Evolutionary conservation across 768 basidiomycete genomes (phyloP).

Genomic region (Wakefieldia striispora): DNA sequence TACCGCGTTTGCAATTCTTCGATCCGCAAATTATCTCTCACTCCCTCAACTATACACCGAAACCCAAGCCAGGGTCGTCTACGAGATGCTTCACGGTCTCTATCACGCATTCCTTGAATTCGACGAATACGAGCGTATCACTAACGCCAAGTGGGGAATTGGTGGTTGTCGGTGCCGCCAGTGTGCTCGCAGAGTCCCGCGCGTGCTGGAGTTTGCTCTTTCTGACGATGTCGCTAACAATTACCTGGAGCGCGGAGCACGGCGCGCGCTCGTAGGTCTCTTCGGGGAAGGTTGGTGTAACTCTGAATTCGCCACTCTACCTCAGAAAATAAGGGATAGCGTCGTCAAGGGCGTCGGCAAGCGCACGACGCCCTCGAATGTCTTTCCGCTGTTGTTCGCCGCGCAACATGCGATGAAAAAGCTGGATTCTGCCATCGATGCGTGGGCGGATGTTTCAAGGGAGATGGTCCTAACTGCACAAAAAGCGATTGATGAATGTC

Average conservation of each 20-base stretch:
- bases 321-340: conserved; percentile 60
- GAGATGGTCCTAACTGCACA: conserved; percentile 69
- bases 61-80: conserved; percentile 75
- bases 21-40: conserved; percentile 76
- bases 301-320: conserved; percentile 71
- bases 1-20: conserved; percentile 88
- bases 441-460: conserved; percentile 36
- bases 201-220: conserved; percentile 80
- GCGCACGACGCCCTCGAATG: conserved; percentile 62
- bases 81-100: conserved; percentile 89
- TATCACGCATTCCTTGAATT: conserved; percentile 83
- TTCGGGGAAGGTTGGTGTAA: conserved; percentile 92
- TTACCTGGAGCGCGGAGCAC: conserved; percentile 66
- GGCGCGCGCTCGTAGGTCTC: conserved; percentile 73
- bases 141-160: conserved; percentile 74
- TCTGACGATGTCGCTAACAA: conserved; percentile 74
- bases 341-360: conserved; percentile 74
- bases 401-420: conserved; percentile 59
- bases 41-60: conserved; percentile 75
- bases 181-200: conserved; percentile 75
- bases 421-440: conserved; percentile 55
- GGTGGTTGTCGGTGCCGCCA: conserved; percentile 84
- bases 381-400: conserved; percentile 67
- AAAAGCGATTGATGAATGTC: conserved; percentile 57
- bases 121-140: conserved; percentile 72